Conservation (phyloP, 768 basidiomycete genomes). For the Polyporus arcularius region DNA sequence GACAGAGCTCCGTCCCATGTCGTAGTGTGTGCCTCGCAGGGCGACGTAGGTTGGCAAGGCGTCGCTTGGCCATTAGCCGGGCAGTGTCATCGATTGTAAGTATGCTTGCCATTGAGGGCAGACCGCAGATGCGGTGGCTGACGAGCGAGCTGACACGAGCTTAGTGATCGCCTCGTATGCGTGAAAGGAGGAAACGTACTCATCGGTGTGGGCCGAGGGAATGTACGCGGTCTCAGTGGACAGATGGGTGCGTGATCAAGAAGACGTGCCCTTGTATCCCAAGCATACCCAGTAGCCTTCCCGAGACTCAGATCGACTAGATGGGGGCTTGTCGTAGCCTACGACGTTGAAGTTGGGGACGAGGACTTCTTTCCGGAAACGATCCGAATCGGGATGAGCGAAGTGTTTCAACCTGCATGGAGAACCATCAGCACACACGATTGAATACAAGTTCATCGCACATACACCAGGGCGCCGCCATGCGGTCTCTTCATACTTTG, state of each 20-base stretch:
- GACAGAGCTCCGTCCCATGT: too few relatives aligned
- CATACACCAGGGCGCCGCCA: constrained; percentile 63
- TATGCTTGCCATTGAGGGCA: too few relatives aligned
- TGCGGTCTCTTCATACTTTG: constrained; percentile 41
- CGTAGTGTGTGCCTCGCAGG: too few relatives aligned
- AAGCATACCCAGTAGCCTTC: constrained; percentile 89
- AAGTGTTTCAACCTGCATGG: constrained; percentile 79
- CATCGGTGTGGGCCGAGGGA: not conserved
- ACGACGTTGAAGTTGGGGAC: constrained; percentile 68
- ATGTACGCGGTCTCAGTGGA: not conserved
- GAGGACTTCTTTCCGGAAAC: constrained; percentile 64
- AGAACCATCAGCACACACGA: not conserved
- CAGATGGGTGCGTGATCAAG: too few relatives aligned
- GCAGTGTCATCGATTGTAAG: too few relatives aligned
- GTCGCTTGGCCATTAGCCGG: too few relatives aligned
- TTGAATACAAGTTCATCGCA: constrained; percentile 14
- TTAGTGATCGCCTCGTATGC: too few relatives aligned
- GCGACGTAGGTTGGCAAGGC: too few relatives aligned
- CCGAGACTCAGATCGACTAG: constrained; percentile 73
- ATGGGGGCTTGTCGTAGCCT: constrained; percentile 73
- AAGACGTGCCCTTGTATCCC: constrained; percentile 52
- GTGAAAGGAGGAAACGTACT: too few relatives aligned
- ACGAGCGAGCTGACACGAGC: too few relatives aligned
- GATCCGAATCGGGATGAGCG: constrained; percentile 64
- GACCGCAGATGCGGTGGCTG: too few relatives aligned